A percentile compares a stretch with the other conserved stretches of the same genome.
These are phyloP conservation scores for Hypoxylon rickii DNA, from an alignment of 495 filamentous ascomycete genomes.

Conservation along the genomic window DNA sequence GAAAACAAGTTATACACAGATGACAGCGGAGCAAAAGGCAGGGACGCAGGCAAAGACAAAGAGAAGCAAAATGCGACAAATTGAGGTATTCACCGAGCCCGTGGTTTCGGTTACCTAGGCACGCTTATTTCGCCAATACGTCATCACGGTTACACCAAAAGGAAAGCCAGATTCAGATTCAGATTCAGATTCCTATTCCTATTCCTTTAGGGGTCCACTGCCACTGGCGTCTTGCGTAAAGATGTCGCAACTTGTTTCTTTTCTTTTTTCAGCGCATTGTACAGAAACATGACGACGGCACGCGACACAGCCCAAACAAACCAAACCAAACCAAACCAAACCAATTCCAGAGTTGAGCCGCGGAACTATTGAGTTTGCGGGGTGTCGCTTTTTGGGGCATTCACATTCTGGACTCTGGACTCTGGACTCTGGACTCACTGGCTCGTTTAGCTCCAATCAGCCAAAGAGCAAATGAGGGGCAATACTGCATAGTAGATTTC, in stretches of 20 bases:
- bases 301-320: background rate
- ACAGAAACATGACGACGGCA: slow-evolving; percentile 5
- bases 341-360: background rate
- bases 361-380: background rate
- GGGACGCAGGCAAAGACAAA: slow-evolving; percentile 39
- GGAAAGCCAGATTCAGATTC: background rate
- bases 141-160: slow-evolving; percentile 8
- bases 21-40: slow-evolving; percentile 46
- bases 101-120: background rate
- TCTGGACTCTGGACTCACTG: no score
- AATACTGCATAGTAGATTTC: background rate
- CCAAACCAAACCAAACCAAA: background rate
- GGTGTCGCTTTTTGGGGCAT: background rate
- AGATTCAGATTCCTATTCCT: no score
- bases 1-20: slow-evolving; percentile 75
- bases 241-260: slow-evolving; percentile 3
- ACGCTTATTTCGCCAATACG: background rate
- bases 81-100: background rate
- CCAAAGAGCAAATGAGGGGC: slow-evolving; percentile 17
- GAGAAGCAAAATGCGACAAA: slow-evolving; percentile 32
- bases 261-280: slow-evolving; percentile 8
- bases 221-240: no score
- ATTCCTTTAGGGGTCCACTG: no score
- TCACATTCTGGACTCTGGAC: no score
- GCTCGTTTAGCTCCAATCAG: background rate